Evolutionary conservation across 148 eudicot species (phyloP).

Genomic region (Chenopodium quinoa): DNA sequence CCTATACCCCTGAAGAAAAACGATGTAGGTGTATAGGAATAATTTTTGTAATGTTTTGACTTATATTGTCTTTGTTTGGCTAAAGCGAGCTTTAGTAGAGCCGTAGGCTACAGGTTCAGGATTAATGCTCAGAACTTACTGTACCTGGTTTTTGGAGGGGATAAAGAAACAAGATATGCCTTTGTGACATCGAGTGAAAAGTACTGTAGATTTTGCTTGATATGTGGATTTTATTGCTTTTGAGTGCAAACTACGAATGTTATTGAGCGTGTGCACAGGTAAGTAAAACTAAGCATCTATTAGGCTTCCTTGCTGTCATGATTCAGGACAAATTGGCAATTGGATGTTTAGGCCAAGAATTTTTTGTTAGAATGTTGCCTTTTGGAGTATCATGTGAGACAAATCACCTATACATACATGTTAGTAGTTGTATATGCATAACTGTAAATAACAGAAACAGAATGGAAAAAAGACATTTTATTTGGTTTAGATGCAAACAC

Average conservation of each 20-base stretch:
- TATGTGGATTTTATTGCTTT: not conserved
- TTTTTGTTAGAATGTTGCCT: too few relatives aligned
- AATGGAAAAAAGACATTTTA: constrained; percentile 9
- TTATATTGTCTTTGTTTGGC: too few relatives aligned
- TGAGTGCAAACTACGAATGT: not conserved
- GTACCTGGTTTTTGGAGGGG: not conserved
- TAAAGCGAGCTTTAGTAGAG: too few relatives aligned
- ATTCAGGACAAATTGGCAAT: not conserved
- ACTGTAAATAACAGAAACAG: not conserved
- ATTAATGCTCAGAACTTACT: too few relatives aligned
- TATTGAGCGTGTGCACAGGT: not conserved
- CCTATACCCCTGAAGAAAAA: not conserved
- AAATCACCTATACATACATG: not conserved
- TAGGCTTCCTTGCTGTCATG: not conserved
- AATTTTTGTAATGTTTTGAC: too few relatives aligned
- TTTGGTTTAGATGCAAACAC: constrained; percentile 18
- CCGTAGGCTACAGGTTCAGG: not conserved
- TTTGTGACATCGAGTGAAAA: not conserved
- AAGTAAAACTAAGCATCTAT: too few relatives aligned
- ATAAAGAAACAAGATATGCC: constrained; percentile 6
- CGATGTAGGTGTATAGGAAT: too few relatives aligned
- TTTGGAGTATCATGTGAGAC: not conserved
- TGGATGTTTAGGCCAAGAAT: not conserved
- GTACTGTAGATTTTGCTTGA: not conserved
- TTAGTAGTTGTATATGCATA: not conserved